Evolutionary conservation across 176 grass and related monocot species (phyloP).

Genomic region (Pontederia paniculata): DNA sequence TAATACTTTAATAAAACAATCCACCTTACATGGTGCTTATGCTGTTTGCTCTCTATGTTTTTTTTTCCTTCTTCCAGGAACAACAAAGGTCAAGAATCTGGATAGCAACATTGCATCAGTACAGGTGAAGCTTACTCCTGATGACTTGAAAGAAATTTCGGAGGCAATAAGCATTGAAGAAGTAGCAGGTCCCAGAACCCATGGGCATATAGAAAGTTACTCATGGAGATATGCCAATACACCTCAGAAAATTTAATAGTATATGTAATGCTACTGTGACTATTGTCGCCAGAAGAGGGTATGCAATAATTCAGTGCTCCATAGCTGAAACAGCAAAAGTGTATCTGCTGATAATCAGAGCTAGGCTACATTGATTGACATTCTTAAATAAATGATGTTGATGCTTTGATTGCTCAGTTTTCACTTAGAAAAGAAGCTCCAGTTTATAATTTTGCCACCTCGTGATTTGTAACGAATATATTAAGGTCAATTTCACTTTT

Average conservation of each 20-base stretch:
- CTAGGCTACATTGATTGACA: no score
- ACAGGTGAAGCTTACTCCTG: neutral
- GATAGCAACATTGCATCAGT: neutral
- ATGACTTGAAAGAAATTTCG: constrained; percentile 18
- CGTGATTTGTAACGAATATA: no score
- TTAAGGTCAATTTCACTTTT: no score
- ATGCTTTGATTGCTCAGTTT: no score
- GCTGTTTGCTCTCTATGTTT: neutral
- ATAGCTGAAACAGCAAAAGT: no score
- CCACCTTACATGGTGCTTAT: neutral
- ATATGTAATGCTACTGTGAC: no score
- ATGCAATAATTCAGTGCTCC: no score
- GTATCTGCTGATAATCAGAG: no score
- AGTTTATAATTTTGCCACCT: no score
- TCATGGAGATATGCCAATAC: constrained; percentile 58
- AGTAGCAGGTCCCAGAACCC: constrained; percentile 36
- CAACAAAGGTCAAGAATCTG: constrained; percentile 5
- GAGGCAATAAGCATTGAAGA: constrained; percentile 30
- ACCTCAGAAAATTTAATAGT: constrained; percentile 2
- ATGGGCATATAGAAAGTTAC: constrained; percentile 35
- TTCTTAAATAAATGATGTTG: no score
- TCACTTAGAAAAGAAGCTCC: no score
- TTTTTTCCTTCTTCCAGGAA: neutral
- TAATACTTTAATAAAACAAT: neutral
- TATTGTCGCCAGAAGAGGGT: no score